Evolutionary conservation across 257 asterid species (phyloP).

Genomic region (Nicotiana noctiflora): DNA sequence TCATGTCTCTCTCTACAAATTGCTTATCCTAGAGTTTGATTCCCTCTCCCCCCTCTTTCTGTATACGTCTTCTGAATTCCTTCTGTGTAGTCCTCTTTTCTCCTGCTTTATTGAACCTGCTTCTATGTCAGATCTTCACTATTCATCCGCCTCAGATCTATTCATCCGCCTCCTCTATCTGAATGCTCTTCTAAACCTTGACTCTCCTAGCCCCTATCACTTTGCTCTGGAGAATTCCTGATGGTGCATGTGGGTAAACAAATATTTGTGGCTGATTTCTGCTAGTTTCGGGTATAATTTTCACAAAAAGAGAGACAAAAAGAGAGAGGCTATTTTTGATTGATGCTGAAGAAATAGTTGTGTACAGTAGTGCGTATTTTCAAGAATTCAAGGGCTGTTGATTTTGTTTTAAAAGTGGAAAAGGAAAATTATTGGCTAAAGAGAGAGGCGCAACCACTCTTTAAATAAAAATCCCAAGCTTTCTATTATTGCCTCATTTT

Average conservation of each 20-base stretch:
- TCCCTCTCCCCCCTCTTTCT: neutral
- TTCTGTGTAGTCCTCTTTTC: neutral
- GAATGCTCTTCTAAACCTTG: neutral
- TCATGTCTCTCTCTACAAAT: neutral
- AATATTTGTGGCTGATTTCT: neutral
- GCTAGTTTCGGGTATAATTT: neutral
- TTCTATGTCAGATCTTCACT: neutral
- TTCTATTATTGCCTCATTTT: no score
- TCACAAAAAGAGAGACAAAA: no score
- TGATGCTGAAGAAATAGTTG: no score
- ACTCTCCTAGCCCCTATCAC: neutral
- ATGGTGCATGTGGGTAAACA: neutral
- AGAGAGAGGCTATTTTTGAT: no score
- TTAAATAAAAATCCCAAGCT: no score
- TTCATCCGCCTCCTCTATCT: no score
- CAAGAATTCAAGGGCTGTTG: no score
- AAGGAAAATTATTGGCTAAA: no score
- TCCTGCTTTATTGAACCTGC: neutral
- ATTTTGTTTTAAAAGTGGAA: no score
- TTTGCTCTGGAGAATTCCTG: neutral
- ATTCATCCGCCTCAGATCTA: neutral
- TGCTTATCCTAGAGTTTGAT: no score
- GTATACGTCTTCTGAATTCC: neutral
- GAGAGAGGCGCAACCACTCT: no score
- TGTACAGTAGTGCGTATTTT: no score